Evolutionary conservation across 2,329 filamentous ascomycete genomes (phyloP), one percentile per base, ranked within the genome.

Genomic region (Elsinoe ampelina): DNA sequence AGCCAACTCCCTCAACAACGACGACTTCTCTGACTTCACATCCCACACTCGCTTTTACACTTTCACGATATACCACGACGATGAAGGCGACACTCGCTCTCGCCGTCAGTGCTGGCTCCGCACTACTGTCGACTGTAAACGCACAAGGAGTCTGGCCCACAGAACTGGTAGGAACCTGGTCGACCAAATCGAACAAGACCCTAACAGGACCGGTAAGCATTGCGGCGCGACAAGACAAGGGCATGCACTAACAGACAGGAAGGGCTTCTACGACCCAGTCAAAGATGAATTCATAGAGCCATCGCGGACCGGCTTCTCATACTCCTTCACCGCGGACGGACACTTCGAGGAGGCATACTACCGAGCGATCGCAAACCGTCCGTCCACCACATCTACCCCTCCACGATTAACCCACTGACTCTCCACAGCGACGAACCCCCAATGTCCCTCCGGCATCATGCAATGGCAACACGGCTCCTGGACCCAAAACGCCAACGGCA

Each of bases 391-490:
- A 12, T 42, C 35, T 13, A 7, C 17, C 8, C 51, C 47, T 20
- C n/a, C 26, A 57, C 50, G 15, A 19, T 13, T 34, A 1, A 15
- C 19, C 13, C n/a, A 51, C 57, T 58, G 32, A 39, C 36, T 38
- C 22, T 2, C 19, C 11, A 2, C 26, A 52, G 58, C 58, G 3
- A 17, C 45, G 45, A 72, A 77, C 12, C 85, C 85, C 26, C 69
- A 73, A 59, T 88, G 85, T 63, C 80, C 83, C 1, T 75, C 76
- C 55, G 82, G 79, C 7, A 78, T 87, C 48, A 81, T 88, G 74
- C 84, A 87, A 71, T 89, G 81, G 77, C 85, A 89, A 66, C 85
- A 89, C 66, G 85, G 85, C 41, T 80, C 69, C 56, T 86, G 81
- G 66, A 71, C 73, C 4, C 72, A 82, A 61, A 72, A 76, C 42